phyloP scores from a whole-genome alignment of 352 stramenopile species.

The Globisporangium uncinulatum region DNA sequence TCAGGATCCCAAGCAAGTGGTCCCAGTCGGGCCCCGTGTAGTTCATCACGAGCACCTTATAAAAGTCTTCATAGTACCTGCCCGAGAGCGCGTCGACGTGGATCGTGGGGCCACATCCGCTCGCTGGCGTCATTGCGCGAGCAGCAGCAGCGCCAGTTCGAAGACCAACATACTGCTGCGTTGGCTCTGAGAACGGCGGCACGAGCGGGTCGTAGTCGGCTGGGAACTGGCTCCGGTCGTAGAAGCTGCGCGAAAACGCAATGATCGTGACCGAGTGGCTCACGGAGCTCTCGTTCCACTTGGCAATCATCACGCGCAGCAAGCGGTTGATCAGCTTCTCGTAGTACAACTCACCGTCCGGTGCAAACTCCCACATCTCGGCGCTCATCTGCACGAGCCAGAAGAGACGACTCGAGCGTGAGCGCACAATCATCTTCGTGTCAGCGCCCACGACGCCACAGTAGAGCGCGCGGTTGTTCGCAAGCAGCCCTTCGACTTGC shows the following conservation, averaged over 20 bases:
- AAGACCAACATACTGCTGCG: conserved; percentile 19
- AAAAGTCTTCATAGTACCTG: conserved; percentile 80
- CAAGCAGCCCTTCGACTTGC: conserved; percentile 89
- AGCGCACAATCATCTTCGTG: conserved; percentile 94
- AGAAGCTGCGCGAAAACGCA: conserved; percentile 90
- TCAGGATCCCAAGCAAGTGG: conserved; percentile 60
- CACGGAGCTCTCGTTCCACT: conserved; percentile 92
- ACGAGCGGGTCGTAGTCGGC: conserved; percentile 4
- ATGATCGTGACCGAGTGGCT: conserved; percentile 91
- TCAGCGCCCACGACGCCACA: conserved; percentile 94
- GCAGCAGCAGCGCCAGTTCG: too few relatives aligned
- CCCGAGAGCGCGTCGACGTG: conserved; percentile 75
- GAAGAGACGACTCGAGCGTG: conserved; percentile 93
- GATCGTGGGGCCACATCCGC: conserved; percentile 37
- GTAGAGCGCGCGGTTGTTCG: conserved; percentile 93
- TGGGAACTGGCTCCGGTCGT: conserved; percentile 33
- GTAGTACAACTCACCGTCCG: conserved; percentile 85
- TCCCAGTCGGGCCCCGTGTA: conserved; percentile 60
- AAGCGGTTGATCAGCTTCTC: conserved; percentile 86
- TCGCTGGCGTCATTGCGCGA: too few relatives aligned
- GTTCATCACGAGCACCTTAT: conserved; percentile 79
- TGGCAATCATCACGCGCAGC: conserved; percentile 82
- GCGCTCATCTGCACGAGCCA: conserved; percentile 96
- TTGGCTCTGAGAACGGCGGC: conserved; percentile 39
- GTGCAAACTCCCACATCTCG: conserved; percentile 93